These are phyloP conservation scores for Prunus yedoensis DNA, from an alignment of 331 rosid species.

Conservation along the genomic window DNA sequence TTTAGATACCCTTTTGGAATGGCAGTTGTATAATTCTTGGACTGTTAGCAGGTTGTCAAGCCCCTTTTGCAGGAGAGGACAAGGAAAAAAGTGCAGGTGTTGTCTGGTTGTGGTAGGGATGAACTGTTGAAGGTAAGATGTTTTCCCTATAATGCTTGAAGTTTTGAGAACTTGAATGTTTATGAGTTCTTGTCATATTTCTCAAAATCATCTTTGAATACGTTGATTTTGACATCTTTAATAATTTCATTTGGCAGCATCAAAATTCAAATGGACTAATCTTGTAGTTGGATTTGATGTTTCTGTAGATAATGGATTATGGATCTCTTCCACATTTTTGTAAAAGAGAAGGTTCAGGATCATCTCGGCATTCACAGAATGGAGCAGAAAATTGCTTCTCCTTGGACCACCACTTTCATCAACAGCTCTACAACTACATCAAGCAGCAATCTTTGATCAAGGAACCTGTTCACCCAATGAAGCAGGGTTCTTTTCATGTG, in stretches of 20 bases:
- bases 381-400: constrained; percentile 70
- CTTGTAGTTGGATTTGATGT: constrained; percentile 14
- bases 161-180: background rate
- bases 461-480: constrained; percentile 49
- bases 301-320: constrained; percentile 85
- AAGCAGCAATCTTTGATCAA: constrained; percentile 56
- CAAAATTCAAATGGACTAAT: constrained; percentile 5
- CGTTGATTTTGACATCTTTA: background rate
- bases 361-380: constrained; percentile 53
- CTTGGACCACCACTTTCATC: constrained; percentile 82
- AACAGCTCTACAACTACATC: constrained; percentile 67
- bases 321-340: constrained; percentile 93
- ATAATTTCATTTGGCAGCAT: background rate
- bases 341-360: constrained; percentile 70
- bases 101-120: constrained; percentile 84
- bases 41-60: constrained; percentile 75
- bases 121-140: constrained; percentile 70
- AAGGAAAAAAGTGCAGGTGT: constrained; percentile 77
- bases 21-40: constrained; percentile 20
- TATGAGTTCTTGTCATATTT: background rate
- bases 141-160: background rate
- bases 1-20: background rate
- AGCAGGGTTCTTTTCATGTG: constrained; percentile 84
- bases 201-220: background rate
- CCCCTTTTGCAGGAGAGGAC: constrained; percentile 98